Evolutionary conservation across 2,329 filamentous ascomycete genomes (phyloP).

Genomic region (Colletotrichum gloeosporioides): DNA sequence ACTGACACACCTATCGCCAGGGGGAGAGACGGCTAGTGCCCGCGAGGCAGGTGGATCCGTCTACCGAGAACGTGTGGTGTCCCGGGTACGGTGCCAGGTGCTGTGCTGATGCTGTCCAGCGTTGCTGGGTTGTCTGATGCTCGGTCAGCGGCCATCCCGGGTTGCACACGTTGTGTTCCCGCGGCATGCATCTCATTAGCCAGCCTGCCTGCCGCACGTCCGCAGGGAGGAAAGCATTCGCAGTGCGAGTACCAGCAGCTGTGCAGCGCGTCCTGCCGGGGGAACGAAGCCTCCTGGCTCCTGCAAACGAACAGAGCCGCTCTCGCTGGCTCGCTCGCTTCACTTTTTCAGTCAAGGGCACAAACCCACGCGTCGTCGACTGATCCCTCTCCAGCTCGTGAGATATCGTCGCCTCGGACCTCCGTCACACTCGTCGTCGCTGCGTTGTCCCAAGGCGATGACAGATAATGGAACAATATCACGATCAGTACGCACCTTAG

Average conservation of each 20-base stretch:
- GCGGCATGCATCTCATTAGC: background rate
- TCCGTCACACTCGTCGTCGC: background rate
- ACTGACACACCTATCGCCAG: background rate
- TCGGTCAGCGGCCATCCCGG: background rate
- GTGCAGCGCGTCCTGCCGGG: background rate
- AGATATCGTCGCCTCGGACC: background rate
- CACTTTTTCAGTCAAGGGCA: background rate
- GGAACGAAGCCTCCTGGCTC: background rate
- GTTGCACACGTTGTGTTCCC: background rate
- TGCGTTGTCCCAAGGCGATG: background rate
- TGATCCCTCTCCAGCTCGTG: background rate
- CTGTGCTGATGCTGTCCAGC: background rate
- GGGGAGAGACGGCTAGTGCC: background rate
- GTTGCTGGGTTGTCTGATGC: background rate
- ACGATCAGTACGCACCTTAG: conserved; percentile 13
- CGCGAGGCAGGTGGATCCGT: background rate
- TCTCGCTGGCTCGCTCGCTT: background rate
- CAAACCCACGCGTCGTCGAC: background rate
- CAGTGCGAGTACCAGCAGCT: background rate
- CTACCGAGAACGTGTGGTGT: background rate
- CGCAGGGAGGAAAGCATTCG: background rate
- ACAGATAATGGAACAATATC: conserved; percentile 13
- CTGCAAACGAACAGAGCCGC: background rate
- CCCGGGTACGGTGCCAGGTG: background rate
- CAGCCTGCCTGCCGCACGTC: background rate